Evolutionary conservation across 306 rosid genomes (phyloP), one percentile per base, ranked within the genome.

Genomic region (Medicago truncatula): DNA sequence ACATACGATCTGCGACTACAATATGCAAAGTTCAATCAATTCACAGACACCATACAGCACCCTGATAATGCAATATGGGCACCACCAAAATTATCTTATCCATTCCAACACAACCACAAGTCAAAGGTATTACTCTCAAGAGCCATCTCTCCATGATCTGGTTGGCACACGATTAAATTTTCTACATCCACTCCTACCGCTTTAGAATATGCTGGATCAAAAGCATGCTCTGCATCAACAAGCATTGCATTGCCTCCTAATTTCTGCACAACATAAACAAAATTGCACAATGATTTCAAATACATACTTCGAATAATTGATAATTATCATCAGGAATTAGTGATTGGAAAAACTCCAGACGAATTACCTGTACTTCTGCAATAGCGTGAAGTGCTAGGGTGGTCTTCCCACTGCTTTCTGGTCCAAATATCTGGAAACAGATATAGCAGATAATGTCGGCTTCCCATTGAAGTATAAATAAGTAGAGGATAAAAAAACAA

Each of bases 171-270:
- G 54, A 92, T 92, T 74, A 95, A 82, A 77, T 95, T 95, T 87
- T 95, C 97, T 68, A 92, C 93, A 86, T 95, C 97, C 87, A 95
- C 99, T 78, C 99, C 99, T 81, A 95, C 80, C 3, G 97, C 88
- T 85, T 89, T 95, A 47, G 99, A 95, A 81, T 95, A 95, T 84
- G 99, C 76, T 53, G 99, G 99, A 83, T 95, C 99, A 87, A 92
- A 95, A 67, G 97, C 97, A 83, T 95, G 99, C 82, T 95, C 99
- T 31, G 99, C 99, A 84, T 95, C 97, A 52, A 95, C 99, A 81
- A 95, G 99, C 99, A 92, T 89, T 28, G 99, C 99, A 87, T 95
- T 95, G 80, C 99, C 99, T 82, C 99, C 99, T 76, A 90, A 87
- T 62, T 73, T 95, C 99, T 92, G 89, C 91, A 81, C 31, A 74